Percentiles rank a stretch among this genome's conserved stretches.
Conservation (phyloP, 2,329 filamentous ascomycete genomes). For the Arthroderma sp. region DNA sequence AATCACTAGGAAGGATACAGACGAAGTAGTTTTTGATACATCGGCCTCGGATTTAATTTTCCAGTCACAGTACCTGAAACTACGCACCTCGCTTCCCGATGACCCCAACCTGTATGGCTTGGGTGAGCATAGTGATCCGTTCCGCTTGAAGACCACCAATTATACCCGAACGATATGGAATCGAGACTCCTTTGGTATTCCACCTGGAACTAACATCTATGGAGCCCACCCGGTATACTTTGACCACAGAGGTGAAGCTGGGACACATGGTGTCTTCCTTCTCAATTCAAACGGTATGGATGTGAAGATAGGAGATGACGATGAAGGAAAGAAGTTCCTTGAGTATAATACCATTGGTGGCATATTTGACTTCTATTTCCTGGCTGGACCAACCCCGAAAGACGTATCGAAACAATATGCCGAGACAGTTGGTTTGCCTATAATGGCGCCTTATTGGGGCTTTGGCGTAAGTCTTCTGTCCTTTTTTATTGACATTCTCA, state of each 20-base stretch:
- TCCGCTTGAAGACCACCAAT: conserved; percentile 50
- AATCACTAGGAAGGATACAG: conserved; percentile 24
- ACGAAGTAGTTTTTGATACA: conserved; percentile 46
- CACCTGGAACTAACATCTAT: conserved; percentile 49
- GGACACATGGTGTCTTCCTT: conserved; percentile 49
- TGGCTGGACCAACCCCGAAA: conserved; percentile 41
- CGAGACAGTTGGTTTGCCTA: conserved; percentile 37
- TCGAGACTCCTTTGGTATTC: conserved; percentile 46
- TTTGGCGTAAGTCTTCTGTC: conserved; percentile 33
- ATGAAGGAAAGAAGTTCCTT: conserved; percentile 49
- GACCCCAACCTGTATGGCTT: conserved; percentile 58
- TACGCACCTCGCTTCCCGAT: conserved; percentile 52
- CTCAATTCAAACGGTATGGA: conserved; percentile 59
- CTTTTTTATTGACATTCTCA: background rate
- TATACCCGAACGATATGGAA: conserved; percentile 54
- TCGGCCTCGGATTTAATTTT: conserved; percentile 51
- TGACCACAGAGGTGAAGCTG: conserved; percentile 45
- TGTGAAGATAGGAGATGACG: conserved; percentile 39
- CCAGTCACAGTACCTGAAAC: conserved; percentile 58
- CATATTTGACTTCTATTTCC: conserved; percentile 54
- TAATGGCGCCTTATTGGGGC: conserved; percentile 48
- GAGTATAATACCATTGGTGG: conserved; percentile 65
- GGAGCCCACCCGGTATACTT: conserved; percentile 56
- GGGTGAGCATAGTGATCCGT: conserved; percentile 57
- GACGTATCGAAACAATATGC: conserved; percentile 45